Base-by-base conservation (phyloP, 345 rosid genomes). In the Corchorus olitorius region DNA sequence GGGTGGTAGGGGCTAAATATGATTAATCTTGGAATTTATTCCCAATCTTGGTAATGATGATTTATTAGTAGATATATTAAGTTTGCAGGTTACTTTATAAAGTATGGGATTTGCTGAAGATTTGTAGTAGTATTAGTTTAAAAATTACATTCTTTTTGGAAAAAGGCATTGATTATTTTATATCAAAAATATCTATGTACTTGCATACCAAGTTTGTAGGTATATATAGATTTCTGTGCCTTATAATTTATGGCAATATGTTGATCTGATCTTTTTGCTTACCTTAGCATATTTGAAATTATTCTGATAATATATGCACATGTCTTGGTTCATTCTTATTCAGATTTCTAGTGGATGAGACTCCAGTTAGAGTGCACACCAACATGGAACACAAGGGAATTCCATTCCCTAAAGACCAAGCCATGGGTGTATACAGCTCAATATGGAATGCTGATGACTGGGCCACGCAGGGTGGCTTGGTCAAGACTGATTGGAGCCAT, bases 381-480 rank as follows among this genome's bases (percentile, higher is more conserved):
- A 97, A 97, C 74, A 86, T 97, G 85, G 99, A 97, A 80, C 86
- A 85, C 83, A 88, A 87, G 61, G 99, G 98, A 33, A 87, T 97
- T 17, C 94, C 98, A 1, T 97, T 83, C 72, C 98, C 98, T 0
- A 97, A 87, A 88, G 97, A 94, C 75, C 99, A 97, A 76, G 83
- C 98, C 13, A 97, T 97, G 99, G 97, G 99, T 2, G 94, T 92
- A 0, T 94, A 92, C 87, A 97, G 99, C 80, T 97, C 99, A 13
- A 94, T 97, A 45, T 97, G 99, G 99, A 97, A 97, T 14, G 99
- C 99, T 2, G 99, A 97, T 72, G 98, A 97, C 78, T 97, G 99
- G 99, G 99, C 99, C 1, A 97, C 99, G 0, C 99, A 92, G 71
- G 99, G 99, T 37, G 99, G 99, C 7, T 85, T 90, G 53, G 84